Conservation (phyloP, 768 basidiomycete genomes). For the Plicaturopsis crispa region DNA sequence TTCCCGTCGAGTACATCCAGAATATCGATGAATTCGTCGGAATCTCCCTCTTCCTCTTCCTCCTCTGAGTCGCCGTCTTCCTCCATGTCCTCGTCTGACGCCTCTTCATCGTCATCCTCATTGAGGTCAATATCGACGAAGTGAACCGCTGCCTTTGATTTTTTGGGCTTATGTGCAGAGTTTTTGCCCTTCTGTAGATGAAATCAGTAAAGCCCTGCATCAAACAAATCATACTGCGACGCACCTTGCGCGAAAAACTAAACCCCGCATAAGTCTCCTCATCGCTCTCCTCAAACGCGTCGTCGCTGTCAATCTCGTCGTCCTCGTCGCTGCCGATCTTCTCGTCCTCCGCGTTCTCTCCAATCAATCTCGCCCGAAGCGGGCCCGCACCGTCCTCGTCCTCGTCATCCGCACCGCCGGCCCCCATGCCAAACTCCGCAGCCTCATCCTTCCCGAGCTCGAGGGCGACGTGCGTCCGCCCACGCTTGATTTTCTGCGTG, state of each 20-base stretch:
- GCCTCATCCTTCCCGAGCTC: constrained; percentile 53
- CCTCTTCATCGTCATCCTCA: constrained; percentile 41
- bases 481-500: constrained; percentile 36
- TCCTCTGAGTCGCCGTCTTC: constrained; percentile 30
- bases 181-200: constrained; percentile 12
- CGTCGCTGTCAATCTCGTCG: constrained; percentile 82
- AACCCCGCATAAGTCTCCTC: constrained; percentile 73
- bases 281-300: constrained; percentile 76
- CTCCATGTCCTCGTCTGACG: constrained; percentile 35
- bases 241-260: constrained; percentile 36
- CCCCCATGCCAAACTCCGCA: constrained; percentile 28
- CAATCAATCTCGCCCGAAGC: constrained; percentile 39
- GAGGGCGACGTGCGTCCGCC: constrained; percentile 44
- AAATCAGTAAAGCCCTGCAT: constrained; percentile 1
- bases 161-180: constrained; percentile 15
- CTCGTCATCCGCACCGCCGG: constrained; percentile 29
- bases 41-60: constrained; percentile 29
- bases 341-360: constrained; percentile 43
- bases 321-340: constrained; percentile 64
- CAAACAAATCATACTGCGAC: constrained; percentile 7
- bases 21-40: constrained; percentile 54
- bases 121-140: constrained; percentile 59
- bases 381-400: constrained; percentile 24
- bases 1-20: constrained; percentile 63
- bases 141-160: constrained; percentile 25